These are phyloP conservation scores for Aegilops sharonensis DNA, from an alignment of 176 grass and related monocot genomes.

Conservation along the genomic window DNA sequence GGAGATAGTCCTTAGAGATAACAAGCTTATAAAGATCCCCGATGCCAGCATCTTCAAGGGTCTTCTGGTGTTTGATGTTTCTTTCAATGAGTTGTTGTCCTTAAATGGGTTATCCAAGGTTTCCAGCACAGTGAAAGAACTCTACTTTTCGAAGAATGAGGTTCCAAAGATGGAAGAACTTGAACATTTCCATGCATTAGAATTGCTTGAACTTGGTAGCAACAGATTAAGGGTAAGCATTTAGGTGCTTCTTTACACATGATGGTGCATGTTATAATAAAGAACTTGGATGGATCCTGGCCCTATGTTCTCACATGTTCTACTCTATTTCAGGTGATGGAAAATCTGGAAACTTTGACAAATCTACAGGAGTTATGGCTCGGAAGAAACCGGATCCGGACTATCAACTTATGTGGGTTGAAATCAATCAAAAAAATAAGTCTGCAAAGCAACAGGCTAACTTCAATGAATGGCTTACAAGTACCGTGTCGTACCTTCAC, in stretches of 20 bases:
- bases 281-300: neutral
- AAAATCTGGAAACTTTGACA: slow-evolving; percentile 81
- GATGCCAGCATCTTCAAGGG: slow-evolving; percentile 80
- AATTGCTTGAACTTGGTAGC: slow-evolving; percentile 98
- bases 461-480: slow-evolving; percentile 78
- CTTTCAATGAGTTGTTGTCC: slow-evolving; percentile 95
- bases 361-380: slow-evolving; percentile 89
- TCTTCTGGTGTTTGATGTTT: slow-evolving; percentile 92
- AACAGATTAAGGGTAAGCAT: slow-evolving; percentile 82
- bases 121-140: slow-evolving; percentile 71
- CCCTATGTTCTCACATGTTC: neutral
- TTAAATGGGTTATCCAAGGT: slow-evolving; percentile 74
- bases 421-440: slow-evolving; percentile 89
- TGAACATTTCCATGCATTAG: slow-evolving; percentile 66
- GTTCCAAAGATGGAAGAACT: slow-evolving; percentile 86
- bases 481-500: slow-evolving; percentile 39
- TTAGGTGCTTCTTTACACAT: neutral
- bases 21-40: slow-evolving; percentile 75
- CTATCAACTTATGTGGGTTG: slow-evolving; percentile 81
- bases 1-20: slow-evolving; percentile 92
- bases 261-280: neutral
- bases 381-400: slow-evolving; percentile 81
- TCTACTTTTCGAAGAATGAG: slow-evolving; percentile 99
- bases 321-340: slow-evolving; percentile 67
- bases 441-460: slow-evolving; percentile 91